Evolutionary conservation across 495 filamentous ascomycete species (phyloP).

Genomic region (Patellaria atrata): DNA sequence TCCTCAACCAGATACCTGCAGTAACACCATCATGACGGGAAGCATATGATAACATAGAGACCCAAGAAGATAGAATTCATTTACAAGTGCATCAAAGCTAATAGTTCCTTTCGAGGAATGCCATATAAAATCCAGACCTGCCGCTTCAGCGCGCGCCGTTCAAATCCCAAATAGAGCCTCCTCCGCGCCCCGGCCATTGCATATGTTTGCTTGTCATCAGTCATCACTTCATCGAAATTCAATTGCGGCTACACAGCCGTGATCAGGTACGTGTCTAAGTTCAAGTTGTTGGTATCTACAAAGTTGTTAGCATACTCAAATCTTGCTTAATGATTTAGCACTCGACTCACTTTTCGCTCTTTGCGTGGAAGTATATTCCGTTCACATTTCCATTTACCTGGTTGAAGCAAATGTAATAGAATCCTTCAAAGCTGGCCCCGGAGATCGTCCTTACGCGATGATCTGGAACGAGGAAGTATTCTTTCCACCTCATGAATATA

Average conservation of each 20-base stretch:
- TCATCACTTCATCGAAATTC: constrained; percentile 64
- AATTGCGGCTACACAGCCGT: constrained; percentile 72
- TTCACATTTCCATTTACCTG: constrained; percentile 70
- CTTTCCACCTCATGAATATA: constrained; percentile 99
- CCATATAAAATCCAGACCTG: too few relatives aligned
- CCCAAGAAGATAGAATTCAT: too few relatives aligned
- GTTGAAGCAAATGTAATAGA: constrained; percentile 99
- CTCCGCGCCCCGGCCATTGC: too few relatives aligned
- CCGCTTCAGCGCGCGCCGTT: too few relatives aligned
- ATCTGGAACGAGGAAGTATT: constrained; percentile 93
- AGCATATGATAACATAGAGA: too few relatives aligned
- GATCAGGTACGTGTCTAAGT: constrained; percentile 71
- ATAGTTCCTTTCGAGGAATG: too few relatives aligned
- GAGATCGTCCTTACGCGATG: constrained; percentile 79
- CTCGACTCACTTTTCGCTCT: constrained; percentile 78
- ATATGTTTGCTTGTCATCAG: constrained; percentile 13
- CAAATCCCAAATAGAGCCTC: too few relatives aligned
- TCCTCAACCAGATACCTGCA: too few relatives aligned
- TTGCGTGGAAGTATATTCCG: constrained; percentile 95
- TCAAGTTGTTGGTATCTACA: constrained; percentile 82
- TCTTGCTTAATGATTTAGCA: constrained; percentile 4
- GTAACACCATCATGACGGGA: too few relatives aligned
- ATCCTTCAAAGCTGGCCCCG: constrained; percentile 94
- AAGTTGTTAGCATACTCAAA: constrained; percentile 16
- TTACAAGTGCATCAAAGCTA: too few relatives aligned